Evolutionary conservation across 176 grass and related monocot species (phyloP), one percentile per base, ranked within the genome.

Genomic region (Carex cristatella): DNA sequence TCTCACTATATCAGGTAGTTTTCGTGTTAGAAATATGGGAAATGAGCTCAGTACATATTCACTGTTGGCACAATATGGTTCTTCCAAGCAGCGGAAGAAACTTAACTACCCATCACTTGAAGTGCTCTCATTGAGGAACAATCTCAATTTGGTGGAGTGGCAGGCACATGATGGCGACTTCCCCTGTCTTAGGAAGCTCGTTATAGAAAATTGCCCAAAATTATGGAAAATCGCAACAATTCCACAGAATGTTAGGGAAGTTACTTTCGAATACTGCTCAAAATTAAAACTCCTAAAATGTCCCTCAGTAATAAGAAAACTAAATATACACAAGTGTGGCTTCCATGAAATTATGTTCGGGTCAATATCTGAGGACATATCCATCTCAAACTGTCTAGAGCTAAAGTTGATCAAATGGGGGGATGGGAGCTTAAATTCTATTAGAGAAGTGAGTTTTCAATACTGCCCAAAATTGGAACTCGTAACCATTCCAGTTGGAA

Each of bases 141-240:
- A 46, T 15, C 69, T 46, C 38, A 46, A 72, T 46, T 72, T 72
- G 69, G 69, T 72, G 18, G 38, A 72, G 69, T 72, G 69, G 69
- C 38, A n/a, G 14, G 18, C 18, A 23, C 4, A 4, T 11, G 69
- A 48, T 8, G 18, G 38, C 2, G 69, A 46, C 16, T 81, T 65
- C 32, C 58, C 79, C n/a, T 5, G 15, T 19, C 57, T 81, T 64
- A 48, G 62, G 32, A 19, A 81, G 10, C 79, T 81, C 5, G 4
- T 10, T 23, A 19, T 81, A 4, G 14, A 62, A 2, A 62, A 81
- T 42, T 81, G 79, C 15, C 79, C 79, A 13, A 38, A 46, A 27
- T 44, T 81, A 28, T 0, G 11, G 12, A 81, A 81, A 62, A 19
- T 81, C 8, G 5, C 28, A 80, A 37, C 7, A 23, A 49, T 72